Conservation (phyloP, 2,329 filamentous ascomycete genomes). For the Clonostachys solani region DNA sequence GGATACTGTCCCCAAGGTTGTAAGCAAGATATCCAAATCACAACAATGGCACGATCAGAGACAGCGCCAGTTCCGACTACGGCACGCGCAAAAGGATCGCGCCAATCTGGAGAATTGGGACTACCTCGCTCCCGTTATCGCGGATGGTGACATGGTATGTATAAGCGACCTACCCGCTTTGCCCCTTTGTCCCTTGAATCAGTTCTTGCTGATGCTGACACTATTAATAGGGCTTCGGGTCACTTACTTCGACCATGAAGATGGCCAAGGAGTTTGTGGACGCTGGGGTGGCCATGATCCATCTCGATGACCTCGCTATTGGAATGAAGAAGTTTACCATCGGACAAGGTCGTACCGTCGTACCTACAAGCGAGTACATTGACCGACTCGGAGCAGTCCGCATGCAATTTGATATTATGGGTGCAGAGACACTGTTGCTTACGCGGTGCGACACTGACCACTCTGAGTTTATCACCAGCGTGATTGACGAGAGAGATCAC, state of each 20-base stretch:
- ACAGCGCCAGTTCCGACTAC: slow-evolving; percentile 28
- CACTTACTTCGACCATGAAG: slow-evolving; percentile 31
- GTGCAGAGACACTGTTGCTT: slow-evolving; percentile 28
- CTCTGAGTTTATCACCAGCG: slow-evolving; percentile 29
- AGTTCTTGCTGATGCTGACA: too few species aligned
- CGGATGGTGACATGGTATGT: slow-evolving; percentile 28
- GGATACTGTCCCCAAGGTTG: slow-evolving; percentile 33
- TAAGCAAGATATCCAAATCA: slow-evolving; percentile 29
- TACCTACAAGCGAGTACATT: slow-evolving; percentile 31
- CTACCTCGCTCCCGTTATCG: slow-evolving; percentile 31
- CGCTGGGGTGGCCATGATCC: slow-evolving; percentile 34
- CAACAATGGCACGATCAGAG: slow-evolving; percentile 34
- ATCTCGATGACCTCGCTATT: slow-evolving; percentile 34
- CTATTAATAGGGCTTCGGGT: slow-evolving; percentile 25
- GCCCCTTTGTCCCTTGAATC: too few species aligned
- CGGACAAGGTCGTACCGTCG: slow-evolving; percentile 29
- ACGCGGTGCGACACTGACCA: slow-evolving; percentile 30
- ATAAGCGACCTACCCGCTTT: too few species aligned
- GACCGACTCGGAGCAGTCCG: slow-evolving; percentile 24
- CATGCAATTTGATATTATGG: slow-evolving; percentile 34
- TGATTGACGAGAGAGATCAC: slow-evolving; percentile 28
- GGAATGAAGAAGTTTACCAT: slow-evolving; percentile 37
- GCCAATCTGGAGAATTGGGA: slow-evolving; percentile 26
- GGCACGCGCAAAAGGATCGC: slow-evolving; percentile 19
- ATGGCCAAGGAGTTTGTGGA: slow-evolving; percentile 32